Conservation (phyloP, 179 eudicot species). For the Vitellaria paradoxa region DNA sequence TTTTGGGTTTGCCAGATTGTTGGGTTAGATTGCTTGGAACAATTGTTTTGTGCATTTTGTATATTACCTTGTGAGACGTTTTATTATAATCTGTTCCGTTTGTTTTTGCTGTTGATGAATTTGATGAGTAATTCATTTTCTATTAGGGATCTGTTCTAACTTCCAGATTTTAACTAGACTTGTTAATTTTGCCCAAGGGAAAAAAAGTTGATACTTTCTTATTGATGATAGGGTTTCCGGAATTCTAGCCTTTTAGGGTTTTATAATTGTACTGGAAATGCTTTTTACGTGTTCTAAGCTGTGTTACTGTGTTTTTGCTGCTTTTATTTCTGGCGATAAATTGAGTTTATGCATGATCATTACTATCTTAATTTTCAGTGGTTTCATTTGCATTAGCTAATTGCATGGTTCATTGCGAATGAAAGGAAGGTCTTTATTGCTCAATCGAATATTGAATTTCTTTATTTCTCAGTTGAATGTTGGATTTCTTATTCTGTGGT, state of each 20-base stretch:
- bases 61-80: neutral
- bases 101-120: constrained; percentile 3
- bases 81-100: neutral
- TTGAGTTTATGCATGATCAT: neutral
- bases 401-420: neutral
- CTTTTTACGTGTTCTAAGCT: neutral
- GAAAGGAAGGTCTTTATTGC: neutral
- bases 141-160: neutral
- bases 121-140: constrained; percentile 10
- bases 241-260: neutral
- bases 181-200: neutral
- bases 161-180: neutral
- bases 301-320: neutral
- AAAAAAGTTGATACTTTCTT: neutral
- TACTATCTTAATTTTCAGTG: neutral
- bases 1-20: constrained; percentile 11
- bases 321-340: neutral
- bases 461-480: neutral
- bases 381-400: constrained; percentile 16
- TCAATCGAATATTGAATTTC: neutral
- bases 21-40: constrained; percentile 4
- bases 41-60: constrained; percentile 9
- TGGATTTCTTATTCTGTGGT: neutral
- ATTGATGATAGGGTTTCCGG: neutral
- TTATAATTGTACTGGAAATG: neutral